A percentile compares a stretch with the other conserved stretches of the same genome.
Conservation (phyloP, 2,329 filamentous ascomycete species). For the Chlorencoelia australis region DNA sequence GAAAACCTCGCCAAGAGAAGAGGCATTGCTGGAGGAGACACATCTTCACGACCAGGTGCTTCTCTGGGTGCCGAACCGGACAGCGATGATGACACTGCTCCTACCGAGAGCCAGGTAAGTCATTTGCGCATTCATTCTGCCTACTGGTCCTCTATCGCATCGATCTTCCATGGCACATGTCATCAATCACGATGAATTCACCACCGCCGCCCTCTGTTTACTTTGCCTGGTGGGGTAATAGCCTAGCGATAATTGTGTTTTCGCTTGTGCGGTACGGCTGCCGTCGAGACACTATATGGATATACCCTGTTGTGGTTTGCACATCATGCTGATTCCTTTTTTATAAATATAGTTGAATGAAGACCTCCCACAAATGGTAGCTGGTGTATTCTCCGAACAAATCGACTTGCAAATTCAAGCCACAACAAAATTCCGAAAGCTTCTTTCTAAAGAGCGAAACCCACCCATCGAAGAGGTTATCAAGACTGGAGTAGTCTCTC, state of each 20-base stretch:
- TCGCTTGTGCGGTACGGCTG: constrained; percentile 20
- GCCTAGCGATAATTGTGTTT: constrained; percentile 20
- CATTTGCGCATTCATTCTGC: constrained; percentile 5
- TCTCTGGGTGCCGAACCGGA: constrained; percentile 82
- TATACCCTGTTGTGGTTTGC: constrained; percentile 1
- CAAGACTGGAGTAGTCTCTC: constrained; percentile 93
- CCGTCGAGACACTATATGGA: constrained; percentile 7
- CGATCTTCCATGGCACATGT: too few relatives aligned
- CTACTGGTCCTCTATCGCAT: neutral
- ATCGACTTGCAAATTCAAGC: constrained; percentile 96
- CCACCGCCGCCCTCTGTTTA: neutral
- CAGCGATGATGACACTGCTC: constrained; percentile 93
- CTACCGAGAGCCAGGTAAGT: constrained; percentile 92
- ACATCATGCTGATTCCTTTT: constrained; percentile 15
- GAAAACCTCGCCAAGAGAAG: constrained; percentile 98
- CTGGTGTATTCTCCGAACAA: constrained; percentile 96
- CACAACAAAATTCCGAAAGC: constrained; percentile 96
- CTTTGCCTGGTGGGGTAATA: constrained; percentile 23
- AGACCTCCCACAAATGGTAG: constrained; percentile 96
- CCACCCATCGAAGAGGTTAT: constrained; percentile 98
- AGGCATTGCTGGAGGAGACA: constrained; percentile 77
- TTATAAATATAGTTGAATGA: constrained; percentile 70
- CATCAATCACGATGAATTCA: neutral
- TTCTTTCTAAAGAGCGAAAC: constrained; percentile 97
- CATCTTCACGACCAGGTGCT: constrained; percentile 59